Evolutionary conservation across 306 rosid genomes (phyloP), one percentile per base, ranked within the genome.

Genomic region (Boehmeria nivea): DNA sequence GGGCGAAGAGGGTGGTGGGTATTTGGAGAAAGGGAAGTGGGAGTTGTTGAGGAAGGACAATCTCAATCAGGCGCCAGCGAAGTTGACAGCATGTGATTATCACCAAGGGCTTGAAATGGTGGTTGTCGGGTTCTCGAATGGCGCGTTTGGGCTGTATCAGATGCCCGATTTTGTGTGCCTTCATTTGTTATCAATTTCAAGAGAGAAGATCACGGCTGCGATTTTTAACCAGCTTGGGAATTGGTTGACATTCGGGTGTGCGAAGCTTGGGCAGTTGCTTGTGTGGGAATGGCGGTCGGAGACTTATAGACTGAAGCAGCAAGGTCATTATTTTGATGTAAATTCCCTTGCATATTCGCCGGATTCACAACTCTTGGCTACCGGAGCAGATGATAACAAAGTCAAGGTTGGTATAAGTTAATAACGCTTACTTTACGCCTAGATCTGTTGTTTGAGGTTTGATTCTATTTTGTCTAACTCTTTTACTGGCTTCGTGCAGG

Each of bases 371-470:
- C 81, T 84, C 0, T 75, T 91, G 64, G 96, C 99, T 26, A 91
- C 96, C 3, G 99, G 99, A 56, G 95, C 95, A 1, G 99, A 91
- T 81, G 99, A 91, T 81, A 91, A 91, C 69, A 91, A 91, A 91
- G 89, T 91, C 67, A 91, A 87, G 95, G 99, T n/a, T n/a, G n/a
- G n/a, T n/a, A n/a, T n/a, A n/a, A n/a, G n/a, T n/a, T n/a, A n/a
- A n/a, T n/a, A n/a, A n/a, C n/a, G n/a, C n/a, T n/a, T n/a, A n/a
- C n/a, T n/a, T n/a, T n/a, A n/a, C n/a, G n/a, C n/a, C n/a, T n/a
- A n/a, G n/a, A n/a, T n/a, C n/a, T n/a, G n/a, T n/a, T n/a, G n/a
- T n/a, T n/a, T n/a, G n/a, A n/a, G n/a, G n/a, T n/a, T n/a, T n/a
- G n/a, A n/a, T n/a, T n/a, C n/a, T n/a, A n/a, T n/a, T n/a, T n/a